Evolutionary conservation across 139 green algal species (phyloP).

Genomic region (Asterochloris erici): DNA sequence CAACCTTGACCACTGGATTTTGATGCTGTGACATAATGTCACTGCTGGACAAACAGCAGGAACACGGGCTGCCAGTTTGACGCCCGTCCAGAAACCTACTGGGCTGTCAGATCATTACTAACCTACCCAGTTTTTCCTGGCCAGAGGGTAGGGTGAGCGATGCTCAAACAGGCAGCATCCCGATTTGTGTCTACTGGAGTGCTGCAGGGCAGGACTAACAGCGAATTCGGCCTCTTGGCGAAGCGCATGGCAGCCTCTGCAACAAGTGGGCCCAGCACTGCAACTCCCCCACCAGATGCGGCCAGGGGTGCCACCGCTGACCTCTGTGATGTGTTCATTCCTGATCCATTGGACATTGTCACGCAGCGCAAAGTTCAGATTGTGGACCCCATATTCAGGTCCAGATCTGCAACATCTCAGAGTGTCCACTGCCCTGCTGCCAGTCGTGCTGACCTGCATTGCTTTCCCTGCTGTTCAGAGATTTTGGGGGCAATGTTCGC

Average conservation of each 20-base stretch:
- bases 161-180: conserved; percentile 12
- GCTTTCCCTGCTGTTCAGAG: conserved; percentile 26
- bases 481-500: conserved; percentile 67
- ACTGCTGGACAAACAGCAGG: neutral
- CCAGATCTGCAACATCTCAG: neutral
- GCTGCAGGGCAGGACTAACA: too few relatives aligned
- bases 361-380: conserved; percentile 39
- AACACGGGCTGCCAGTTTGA: neutral
- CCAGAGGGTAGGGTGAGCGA: neutral
- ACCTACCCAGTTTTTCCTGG: neutral
- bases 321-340: conserved; percentile 73
- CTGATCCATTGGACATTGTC: conserved; percentile 58
- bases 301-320: conserved; percentile 75
- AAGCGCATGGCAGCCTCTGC: too few relatives aligned
- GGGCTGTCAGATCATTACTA: neutral
- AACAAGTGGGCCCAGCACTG: neutral
- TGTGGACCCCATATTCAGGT: conserved; percentile 42
- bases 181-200: too few relatives aligned
- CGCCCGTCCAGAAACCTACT: neutral
- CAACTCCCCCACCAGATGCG: conserved; percentile 64
- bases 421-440: neutral
- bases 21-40: neutral
- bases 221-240: too few relatives aligned
- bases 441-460: neutral
- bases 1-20: conserved; percentile 25